Conservation (phyloP, 2,329 filamentous ascomycete species). For the Apiospora sp. region DNA sequence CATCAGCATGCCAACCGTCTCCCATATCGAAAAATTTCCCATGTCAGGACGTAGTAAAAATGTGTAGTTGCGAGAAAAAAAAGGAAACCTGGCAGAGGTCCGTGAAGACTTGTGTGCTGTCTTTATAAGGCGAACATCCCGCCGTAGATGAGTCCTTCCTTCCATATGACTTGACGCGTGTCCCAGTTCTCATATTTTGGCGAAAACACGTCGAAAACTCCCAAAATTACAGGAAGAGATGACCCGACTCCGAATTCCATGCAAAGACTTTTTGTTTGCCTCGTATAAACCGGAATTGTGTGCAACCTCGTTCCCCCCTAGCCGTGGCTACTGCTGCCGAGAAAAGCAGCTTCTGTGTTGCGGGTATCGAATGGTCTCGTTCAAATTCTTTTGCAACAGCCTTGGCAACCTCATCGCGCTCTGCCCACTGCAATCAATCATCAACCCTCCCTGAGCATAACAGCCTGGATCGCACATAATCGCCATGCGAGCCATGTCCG, state of each 20-base stretch:
- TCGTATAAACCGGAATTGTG: slow-evolving; percentile 39
- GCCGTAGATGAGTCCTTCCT: slow-evolving; percentile 6
- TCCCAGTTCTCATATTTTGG: slow-evolving; percentile 24
- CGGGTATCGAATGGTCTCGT: slow-evolving; percentile 25
- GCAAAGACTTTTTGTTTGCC: slow-evolving; percentile 36
- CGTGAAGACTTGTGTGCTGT: slow-evolving; percentile 29
- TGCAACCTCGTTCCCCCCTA: slow-evolving; percentile 34
- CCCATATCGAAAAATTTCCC: slow-evolving; percentile 25
- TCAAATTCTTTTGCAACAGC: slow-evolving; percentile 22
- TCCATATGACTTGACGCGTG: slow-evolving; percentile 29
- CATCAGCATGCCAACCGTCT: slow-evolving; percentile 17
- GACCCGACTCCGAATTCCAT: slow-evolving; percentile 43
- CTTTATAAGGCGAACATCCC: slow-evolving; percentile 26
- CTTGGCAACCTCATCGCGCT: slow-evolving; percentile 6
- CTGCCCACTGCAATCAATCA: background rate
- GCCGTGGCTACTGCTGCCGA: slow-evolving; percentile 25
- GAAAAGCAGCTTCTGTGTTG: slow-evolving; percentile 24
- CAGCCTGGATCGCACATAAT: background rate
- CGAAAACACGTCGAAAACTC: slow-evolving; percentile 32
- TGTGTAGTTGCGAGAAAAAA: slow-evolving; percentile 20
- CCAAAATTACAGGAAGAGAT: slow-evolving; percentile 37
- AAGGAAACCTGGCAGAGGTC: slow-evolving; percentile 31
- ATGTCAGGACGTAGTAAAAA: slow-evolving; percentile 26
- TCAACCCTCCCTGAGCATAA: slow-evolving; percentile 14
- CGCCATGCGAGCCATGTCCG: background rate